Conservation (phyloP, 2,329 filamentous ascomycete species). For the Hyphodiscus sp. region DNA sequence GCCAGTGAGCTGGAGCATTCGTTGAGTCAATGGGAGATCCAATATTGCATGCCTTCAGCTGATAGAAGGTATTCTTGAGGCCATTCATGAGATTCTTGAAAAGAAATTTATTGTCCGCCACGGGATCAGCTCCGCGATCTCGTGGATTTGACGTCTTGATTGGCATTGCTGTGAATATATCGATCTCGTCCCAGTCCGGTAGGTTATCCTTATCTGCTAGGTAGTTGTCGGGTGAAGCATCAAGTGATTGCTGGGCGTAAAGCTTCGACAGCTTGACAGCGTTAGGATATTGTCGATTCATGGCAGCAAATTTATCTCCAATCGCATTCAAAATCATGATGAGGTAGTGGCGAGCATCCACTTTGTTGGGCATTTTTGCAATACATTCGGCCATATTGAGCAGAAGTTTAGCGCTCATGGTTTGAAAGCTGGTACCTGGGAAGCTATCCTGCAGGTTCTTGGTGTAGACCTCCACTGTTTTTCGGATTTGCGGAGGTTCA, state of each 20-base stretch:
- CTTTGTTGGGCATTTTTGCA: constrained; percentile 85
- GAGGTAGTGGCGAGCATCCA: constrained; percentile 88
- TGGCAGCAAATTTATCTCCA: constrained; percentile 93
- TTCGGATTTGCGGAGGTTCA: constrained; percentile 81
- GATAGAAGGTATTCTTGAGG: constrained; percentile 93
- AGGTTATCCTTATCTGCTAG: constrained; percentile 73
- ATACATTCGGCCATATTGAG: constrained; percentile 99
- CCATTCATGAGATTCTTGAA: constrained; percentile 97
- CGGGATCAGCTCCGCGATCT: constrained; percentile 82
- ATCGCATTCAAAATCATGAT: constrained; percentile 98
- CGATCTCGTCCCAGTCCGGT: constrained; percentile 96
- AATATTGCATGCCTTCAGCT: constrained; percentile 84
- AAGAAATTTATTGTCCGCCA: constrained; percentile 94
- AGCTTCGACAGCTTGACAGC: constrained; percentile 85
- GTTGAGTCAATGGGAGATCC: constrained; percentile 63
- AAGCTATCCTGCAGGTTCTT: constrained; percentile 93
- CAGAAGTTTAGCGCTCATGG: constrained; percentile 96
- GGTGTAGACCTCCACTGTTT: constrained; percentile 95
- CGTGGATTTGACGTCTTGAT: constrained; percentile 92
- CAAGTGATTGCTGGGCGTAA: constrained; percentile 58
- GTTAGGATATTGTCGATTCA: constrained; percentile 95
- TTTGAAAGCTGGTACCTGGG: constrained; percentile 97
- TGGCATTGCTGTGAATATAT: constrained; percentile 92
- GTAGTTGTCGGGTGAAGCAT: constrained; percentile 68
- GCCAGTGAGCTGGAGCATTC: constrained; percentile 83